phyloP scores from a whole-genome alignment of 352 stramenopile species.

The Globisporangium perplexum region DNA sequence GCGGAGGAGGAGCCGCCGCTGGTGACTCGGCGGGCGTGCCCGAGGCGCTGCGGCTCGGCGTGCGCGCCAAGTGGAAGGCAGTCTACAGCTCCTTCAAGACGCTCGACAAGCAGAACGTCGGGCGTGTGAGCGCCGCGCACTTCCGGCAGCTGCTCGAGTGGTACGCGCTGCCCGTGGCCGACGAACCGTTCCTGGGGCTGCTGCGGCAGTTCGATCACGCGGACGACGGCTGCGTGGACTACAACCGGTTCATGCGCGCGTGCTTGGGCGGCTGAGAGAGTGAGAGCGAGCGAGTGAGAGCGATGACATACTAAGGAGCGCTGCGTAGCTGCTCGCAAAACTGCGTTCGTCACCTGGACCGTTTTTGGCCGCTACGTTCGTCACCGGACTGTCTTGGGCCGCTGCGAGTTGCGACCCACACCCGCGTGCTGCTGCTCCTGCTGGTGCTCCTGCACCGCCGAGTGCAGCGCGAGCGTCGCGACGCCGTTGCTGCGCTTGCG shows the following conservation, averaged over 20 bases:
- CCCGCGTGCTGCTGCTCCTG: constrained; percentile 4
- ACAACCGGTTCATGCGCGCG: constrained; percentile 68
- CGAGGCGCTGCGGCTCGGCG: constrained; percentile 35
- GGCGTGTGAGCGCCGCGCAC: constrained; percentile 47
- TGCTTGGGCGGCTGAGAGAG: constrained; percentile 30
- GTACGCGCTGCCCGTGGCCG: constrained; percentile 47
- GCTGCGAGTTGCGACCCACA: background rate
- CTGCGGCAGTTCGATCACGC: constrained; percentile 62
- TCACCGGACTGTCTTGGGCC: constrained; percentile 10
- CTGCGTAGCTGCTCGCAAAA: background rate
- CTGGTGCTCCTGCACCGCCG: constrained; percentile 1
- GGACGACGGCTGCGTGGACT: constrained; percentile 56
- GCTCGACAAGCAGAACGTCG: constrained; percentile 47
- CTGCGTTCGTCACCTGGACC: too few relatives aligned
- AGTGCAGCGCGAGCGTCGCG: constrained; percentile 3
- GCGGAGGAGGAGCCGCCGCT: background rate
- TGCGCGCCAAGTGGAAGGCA: constrained; percentile 67
- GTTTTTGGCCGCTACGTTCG: too few relatives aligned
- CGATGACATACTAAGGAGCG: background rate
- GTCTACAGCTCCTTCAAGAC: constrained; percentile 68
- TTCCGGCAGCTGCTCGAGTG: constrained; percentile 74
- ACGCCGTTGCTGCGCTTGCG: constrained; percentile 21
- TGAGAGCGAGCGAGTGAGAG: too few relatives aligned
- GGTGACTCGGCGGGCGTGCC: constrained; percentile 16
- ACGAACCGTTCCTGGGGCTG: constrained; percentile 45